A percentile compares a stretch with the other conserved stretches of the same genome.
Evolutionary conservation across 495 filamentous ascomycete species (phyloP).

Genomic region (Lasiosphaeria hispida): DNA sequence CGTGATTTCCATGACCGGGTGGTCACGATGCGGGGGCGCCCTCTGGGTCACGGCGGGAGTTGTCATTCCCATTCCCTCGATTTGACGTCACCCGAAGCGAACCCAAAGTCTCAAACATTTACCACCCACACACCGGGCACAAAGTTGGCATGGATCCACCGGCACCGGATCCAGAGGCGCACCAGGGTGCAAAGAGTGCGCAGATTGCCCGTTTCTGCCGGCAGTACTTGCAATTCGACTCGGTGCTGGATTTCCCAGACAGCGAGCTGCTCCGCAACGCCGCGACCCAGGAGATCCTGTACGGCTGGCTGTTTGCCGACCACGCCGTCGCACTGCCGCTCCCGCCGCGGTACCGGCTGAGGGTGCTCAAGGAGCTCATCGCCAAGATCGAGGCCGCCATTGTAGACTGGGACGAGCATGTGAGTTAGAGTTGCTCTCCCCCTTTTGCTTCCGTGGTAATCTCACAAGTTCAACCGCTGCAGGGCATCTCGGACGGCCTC

Average conservation of each 20-base stretch:
- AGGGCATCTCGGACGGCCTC: constrained; percentile 78
- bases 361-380: constrained; percentile 68
- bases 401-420: constrained; percentile 77
- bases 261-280: constrained; percentile 30
- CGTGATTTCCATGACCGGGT: too few relatives aligned
- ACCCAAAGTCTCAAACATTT: too few relatives aligned
- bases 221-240: constrained; percentile 44
- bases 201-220: constrained; percentile 38
- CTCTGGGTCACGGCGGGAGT: too few relatives aligned
- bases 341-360: constrained; percentile 64
- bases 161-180: too few relatives aligned
- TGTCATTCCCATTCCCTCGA: too few relatives aligned
- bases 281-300: constrained; percentile 60
- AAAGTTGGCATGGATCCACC: too few relatives aligned
- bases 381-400: constrained; percentile 65
- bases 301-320: constrained; percentile 60
- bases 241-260: constrained; percentile 33
- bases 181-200: too few relatives aligned
- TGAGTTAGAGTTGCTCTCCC: constrained; percentile 44
- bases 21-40: too few relatives aligned
- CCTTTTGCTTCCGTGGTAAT: background rate
- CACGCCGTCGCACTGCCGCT: constrained; percentile 50
- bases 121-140: too few relatives aligned
- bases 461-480: background rate
- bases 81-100: too few relatives aligned